Conservation (phyloP, 129 eudicot genomes). For the Escallonia herrerae region DNA sequence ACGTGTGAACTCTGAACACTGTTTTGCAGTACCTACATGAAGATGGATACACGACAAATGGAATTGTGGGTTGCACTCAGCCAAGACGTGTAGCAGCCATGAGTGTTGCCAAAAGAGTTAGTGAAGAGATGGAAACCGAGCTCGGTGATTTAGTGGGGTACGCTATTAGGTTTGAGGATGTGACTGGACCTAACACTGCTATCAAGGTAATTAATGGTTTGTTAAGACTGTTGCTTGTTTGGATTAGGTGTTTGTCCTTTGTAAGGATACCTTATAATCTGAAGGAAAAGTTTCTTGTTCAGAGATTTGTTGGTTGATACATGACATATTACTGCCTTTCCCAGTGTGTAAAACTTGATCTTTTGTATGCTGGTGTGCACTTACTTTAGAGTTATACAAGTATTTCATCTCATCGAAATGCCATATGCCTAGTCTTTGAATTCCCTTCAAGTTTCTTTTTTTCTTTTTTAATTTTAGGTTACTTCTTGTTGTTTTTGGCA, state of each 20-base stretch:
- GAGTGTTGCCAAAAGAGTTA: slow-evolving; percentile 73
- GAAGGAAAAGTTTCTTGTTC: not conserved
- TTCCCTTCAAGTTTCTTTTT: not conserved
- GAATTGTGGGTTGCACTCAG: slow-evolving; percentile 72
- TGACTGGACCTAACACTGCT: slow-evolving; percentile 52
- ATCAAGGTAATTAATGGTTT: slow-evolving; percentile 39
- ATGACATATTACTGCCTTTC: not conserved
- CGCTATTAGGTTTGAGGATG: slow-evolving; percentile 79
- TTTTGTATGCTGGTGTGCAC: not conserved
- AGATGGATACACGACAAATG: slow-evolving; percentile 58
- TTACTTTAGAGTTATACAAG: not conserved
- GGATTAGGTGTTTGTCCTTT: not conserved
- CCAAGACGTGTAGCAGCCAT: slow-evolving; percentile 89
- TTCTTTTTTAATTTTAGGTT: slow-evolving; percentile 4
- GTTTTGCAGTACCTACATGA: slow-evolving; percentile 55
- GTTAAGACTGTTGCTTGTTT: not conserved
- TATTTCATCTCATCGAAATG: not conserved
- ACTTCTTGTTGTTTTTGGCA: slow-evolving; percentile 10
- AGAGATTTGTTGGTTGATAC: not conserved
- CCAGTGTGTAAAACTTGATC: not conserved
- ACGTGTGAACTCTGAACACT: not conserved
- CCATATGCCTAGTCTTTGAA: slow-evolving; percentile 4
- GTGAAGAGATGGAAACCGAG: slow-evolving; percentile 70
- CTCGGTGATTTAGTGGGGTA: slow-evolving; percentile 60
- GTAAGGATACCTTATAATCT: not conserved